Evolutionary conservation across 2,329 filamentous ascomycete genomes (phyloP), one percentile per base, ranked within the genome.

Genomic region (Alternaria infectoria): DNA sequence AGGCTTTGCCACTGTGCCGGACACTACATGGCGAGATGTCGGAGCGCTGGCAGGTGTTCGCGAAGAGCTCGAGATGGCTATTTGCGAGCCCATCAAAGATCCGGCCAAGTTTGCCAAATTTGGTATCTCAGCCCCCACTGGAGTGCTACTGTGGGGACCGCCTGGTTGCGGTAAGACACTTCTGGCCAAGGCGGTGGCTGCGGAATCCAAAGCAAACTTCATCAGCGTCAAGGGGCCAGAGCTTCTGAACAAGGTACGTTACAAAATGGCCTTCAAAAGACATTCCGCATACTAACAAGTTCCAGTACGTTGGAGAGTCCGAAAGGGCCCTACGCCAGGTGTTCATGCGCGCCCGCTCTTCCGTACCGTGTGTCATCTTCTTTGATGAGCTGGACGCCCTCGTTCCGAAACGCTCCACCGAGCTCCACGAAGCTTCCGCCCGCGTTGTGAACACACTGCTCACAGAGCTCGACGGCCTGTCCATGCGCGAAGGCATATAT

Each of bases 211-310:
- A 78, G 96, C 96, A 51, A 98, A 97, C 80, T 99, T 99, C 83
- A 99, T 99, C 80, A 93, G 93, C 56, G 93, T 99, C 81, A 97
- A 97, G 80, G 96, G 96, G 0, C 96, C 96, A 0, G 96, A 99
- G 78, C 85, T 99, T 10, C 87, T 99, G 49, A 98, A 98, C 84
- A 99, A 98, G 77, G 79, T 79, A 74, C 40, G 70, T 32, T 32
- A 15, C 30, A 32, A 32, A 15, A 15, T 15, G 30, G 13, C 30
- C 13, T 32, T 32, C 30, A 15, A 32, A 32, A 32, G 30, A 32
- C 30, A 32, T 32, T 32, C 30, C 62, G 68, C 6, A 25, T 47
- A 10, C 55, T 66, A 57, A 66, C 43, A 67, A 69, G 25, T n/a
- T 26, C 11, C 51, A 81, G 81, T 99, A 95, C 77, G 94, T 99